Evolutionary conservation across 495 filamentous ascomycete genomes (phyloP), one percentile per base, ranked within the genome.

Genomic region (Talaromyces ruber): DNA sequence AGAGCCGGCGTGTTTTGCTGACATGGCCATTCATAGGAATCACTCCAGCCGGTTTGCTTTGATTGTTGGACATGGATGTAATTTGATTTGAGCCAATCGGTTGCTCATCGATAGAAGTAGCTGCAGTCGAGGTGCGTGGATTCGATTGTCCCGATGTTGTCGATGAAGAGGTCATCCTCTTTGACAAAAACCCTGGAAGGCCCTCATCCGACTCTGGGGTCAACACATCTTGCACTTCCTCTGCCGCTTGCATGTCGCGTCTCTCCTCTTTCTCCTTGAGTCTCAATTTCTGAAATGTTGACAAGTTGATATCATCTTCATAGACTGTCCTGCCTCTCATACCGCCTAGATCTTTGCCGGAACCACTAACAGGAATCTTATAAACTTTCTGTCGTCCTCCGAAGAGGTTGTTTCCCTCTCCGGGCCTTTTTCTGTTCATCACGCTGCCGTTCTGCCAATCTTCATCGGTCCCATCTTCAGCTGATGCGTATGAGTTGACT

Each of bases 321-420:
- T 96, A 97, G 4, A 96, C 74, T 2, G 84, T 81, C 58, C 90
- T 85, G 3, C 89, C 89, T 18, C 80, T 75, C 83, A 89, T 82
- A 37, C 79, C 83, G 7, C 79, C 64, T 18, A 52, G 58, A n/a
- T 69, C 67, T 29, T 64, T 60, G 2, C 62, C 74, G 1, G 79
- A 73, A 21, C 70, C 73, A 39, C 80, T 84, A 21, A 80, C 81
- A 0, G 91, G 83, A 55, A 98, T 91, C 66, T 92, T 94, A 74
- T 94, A 98, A 24, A 98, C 85, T 74, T 98, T 98, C 68, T 98
- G 94, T 29, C 94, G 85, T 9, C 95, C 94, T 59, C 94, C 94
- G 76, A 98, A 98, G 63, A 98, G 71, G 66, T 91, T 90, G 74
- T 98, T 98, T 21, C 93, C 91, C 73, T 98, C 94, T 1, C 83